These are phyloP conservation scores for Coniferiporia sulphurascens DNA, from an alignment of 1,284 basidiomycete genomes.

Conservation along the genomic window DNA sequence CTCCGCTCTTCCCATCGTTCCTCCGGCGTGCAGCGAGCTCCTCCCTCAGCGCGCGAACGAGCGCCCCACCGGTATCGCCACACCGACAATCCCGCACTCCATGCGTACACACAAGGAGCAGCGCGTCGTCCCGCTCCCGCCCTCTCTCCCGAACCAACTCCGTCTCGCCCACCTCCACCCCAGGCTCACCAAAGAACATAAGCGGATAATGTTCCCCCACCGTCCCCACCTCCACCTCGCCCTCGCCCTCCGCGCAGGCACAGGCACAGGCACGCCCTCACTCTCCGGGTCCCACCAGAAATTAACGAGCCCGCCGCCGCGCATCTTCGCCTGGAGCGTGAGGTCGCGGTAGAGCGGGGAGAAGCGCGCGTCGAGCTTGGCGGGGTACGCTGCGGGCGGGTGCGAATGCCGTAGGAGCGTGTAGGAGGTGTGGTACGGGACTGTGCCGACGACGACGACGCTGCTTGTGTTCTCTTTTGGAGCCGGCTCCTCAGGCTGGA, in stretches of 20 bases:
- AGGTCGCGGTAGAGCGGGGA: slow-evolving; percentile 51
- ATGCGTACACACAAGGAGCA: slow-evolving; percentile 74
- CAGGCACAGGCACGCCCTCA: neutral
- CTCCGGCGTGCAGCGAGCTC: slow-evolving; percentile 27
- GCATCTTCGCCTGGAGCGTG: slow-evolving; percentile 37
- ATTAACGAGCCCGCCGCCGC: slow-evolving; percentile 46
- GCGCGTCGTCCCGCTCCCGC: slow-evolving; percentile 25
- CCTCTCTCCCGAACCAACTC: neutral
- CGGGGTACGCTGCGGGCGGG: slow-evolving; percentile 46
- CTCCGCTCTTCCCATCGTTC: neutral
- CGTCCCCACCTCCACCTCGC: no score
- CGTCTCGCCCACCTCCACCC: no score
- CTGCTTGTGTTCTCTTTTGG: slow-evolving; percentile 8
- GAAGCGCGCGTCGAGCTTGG: slow-evolving; percentile 31
- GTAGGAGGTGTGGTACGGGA: slow-evolving; percentile 47
- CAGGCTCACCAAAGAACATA: no score
- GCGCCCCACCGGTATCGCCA: slow-evolving; percentile 54
- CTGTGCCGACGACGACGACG: slow-evolving; percentile 44
- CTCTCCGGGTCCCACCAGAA: slow-evolving; percentile 44
- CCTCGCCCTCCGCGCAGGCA: no score
- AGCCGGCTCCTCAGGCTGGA: neutral
- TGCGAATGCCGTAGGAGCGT: slow-evolving; percentile 50
- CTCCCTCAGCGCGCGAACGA: slow-evolving; percentile 33
- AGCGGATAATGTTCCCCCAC: no score
- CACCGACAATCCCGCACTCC: slow-evolving; percentile 70